A percentile compares a stretch with the other conserved stretches of the same genome.
Conservation (phyloP, 345 rosid species). For the Ceriops decandra region DNA sequence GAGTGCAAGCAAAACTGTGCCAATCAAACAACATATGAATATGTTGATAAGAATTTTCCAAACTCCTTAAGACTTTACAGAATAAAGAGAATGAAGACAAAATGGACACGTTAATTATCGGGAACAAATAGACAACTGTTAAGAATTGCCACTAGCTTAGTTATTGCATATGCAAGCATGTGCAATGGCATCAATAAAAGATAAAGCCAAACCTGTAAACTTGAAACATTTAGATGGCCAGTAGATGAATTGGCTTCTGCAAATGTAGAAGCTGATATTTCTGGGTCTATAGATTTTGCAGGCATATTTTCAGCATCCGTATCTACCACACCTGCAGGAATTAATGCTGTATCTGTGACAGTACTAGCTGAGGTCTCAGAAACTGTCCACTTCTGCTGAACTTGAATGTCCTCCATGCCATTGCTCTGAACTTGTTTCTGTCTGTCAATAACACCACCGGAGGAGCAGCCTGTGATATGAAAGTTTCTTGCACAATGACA, state of each 20-base stretch:
- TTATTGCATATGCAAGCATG: neutral
- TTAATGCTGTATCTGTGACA: conserved; percentile 31
- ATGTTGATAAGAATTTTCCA: neutral
- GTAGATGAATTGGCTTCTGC: conserved; percentile 28
- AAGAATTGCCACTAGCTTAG: neutral
- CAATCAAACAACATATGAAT: neutral
- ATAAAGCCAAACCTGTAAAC: conserved; percentile 32
- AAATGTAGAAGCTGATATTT: conserved; percentile 35
- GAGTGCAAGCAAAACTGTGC: neutral
- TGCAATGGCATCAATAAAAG: neutral
- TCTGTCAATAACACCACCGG: conserved; percentile 28
- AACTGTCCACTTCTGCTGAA: conserved; percentile 34
- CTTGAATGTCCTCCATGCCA: conserved; percentile 24
- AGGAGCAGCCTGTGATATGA: conserved; percentile 23
- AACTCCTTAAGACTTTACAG: neutral
- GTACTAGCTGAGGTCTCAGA: conserved; percentile 32
- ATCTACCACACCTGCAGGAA: conserved; percentile 36
- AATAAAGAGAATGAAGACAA: neutral
- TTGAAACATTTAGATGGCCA: conserved; percentile 28
- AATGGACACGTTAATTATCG: neutral
- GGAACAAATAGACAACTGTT: neutral
- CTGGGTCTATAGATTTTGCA: conserved; percentile 33
- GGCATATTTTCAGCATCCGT: conserved; percentile 33
- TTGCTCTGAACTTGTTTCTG: conserved; percentile 28
- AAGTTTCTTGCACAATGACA: conserved; percentile 26